These are phyloP conservation scores for Paecilomyces niveus DNA, from an alignment of 2,329 filamentous ascomycete species.

Conservation along the genomic window DNA sequence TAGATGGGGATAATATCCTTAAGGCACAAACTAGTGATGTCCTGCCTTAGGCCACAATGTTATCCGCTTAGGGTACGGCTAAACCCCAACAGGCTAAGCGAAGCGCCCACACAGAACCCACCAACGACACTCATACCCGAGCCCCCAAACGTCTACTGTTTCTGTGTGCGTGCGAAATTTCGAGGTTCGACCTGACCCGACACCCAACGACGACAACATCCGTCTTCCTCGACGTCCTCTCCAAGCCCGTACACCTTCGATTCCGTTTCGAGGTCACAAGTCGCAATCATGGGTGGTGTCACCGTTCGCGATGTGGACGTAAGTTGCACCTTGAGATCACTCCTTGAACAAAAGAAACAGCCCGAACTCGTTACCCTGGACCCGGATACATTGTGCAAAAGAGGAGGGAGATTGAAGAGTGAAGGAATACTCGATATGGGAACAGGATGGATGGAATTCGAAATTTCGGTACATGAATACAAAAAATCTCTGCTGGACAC, in stretches of 20 bases:
- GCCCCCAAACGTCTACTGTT: slow-evolving; percentile 10
- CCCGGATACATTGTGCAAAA: not conserved
- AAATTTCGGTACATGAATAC: not conserved
- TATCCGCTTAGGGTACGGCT: slow-evolving; percentile 31
- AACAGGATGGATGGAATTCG: not conserved
- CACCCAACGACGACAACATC: slow-evolving; percentile 31
- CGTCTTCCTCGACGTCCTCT: slow-evolving; percentile 26
- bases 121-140: slow-evolving; percentile 12
- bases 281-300: slow-evolving; percentile 60
- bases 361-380: not conserved
- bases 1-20: not conserved
- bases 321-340: slow-evolving; percentile 26
- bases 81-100: slow-evolving; percentile 35
- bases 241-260: slow-evolving; percentile 18
- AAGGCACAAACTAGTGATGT: slow-evolving; percentile 5
- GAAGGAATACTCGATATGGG: not conserved
- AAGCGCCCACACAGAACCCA: slow-evolving; percentile 25
- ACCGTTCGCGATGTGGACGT: slow-evolving; percentile 61
- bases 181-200: slow-evolving; percentile 18
- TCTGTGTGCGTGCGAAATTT: slow-evolving; percentile 32
- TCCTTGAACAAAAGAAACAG: slow-evolving; percentile 4
- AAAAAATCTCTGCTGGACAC: not conserved
- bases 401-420: not conserved
- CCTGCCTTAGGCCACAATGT: slow-evolving; percentile 9
- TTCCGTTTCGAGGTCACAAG: slow-evolving; percentile 19